Conservation (phyloP, 768 basidiomycete genomes). For the Symmetrospora coprosmae region DNA sequence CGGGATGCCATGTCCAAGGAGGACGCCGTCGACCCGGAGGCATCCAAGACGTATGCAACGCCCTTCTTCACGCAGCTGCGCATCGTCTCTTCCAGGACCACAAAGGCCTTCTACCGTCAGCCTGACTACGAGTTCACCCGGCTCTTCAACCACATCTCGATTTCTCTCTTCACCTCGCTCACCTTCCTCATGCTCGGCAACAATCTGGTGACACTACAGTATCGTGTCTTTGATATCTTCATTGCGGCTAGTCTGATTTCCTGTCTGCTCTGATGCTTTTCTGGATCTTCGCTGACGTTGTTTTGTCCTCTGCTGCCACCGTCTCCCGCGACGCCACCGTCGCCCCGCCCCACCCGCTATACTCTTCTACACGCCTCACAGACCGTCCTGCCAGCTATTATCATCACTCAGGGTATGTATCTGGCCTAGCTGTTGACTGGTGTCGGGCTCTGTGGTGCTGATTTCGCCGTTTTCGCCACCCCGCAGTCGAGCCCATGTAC, state of each 20-base stretch:
- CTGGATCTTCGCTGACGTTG: slow-evolving; percentile 49
- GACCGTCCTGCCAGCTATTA: slow-evolving; percentile 48
- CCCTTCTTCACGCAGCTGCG: slow-evolving; percentile 60
- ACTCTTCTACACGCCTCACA: background rate
- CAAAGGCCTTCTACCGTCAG: slow-evolving; percentile 60
- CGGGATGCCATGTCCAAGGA: slow-evolving; percentile 42
- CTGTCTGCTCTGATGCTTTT: background rate
- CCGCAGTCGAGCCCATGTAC: slow-evolving; percentile 72
- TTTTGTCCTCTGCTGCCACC: too few relatives aligned
- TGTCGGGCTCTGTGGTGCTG: too few relatives aligned
- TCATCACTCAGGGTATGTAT: slow-evolving; percentile 68
- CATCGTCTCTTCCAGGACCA: slow-evolving; percentile 54
- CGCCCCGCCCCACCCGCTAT: too few relatives aligned
- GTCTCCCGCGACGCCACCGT: too few relatives aligned
- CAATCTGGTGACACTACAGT: slow-evolving; percentile 55
- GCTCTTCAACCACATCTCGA: slow-evolving; percentile 54
- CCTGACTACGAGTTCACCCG: slow-evolving; percentile 76
- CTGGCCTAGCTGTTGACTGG: too few relatives aligned
- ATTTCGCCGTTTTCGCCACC: too few relatives aligned
- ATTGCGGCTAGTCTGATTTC: slow-evolving; percentile 42
- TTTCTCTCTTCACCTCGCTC: slow-evolving; percentile 55
- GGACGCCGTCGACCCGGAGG: slow-evolving; percentile 39
- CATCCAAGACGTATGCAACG: slow-evolving; percentile 46
- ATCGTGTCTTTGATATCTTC: slow-evolving; percentile 60
- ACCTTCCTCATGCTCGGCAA: slow-evolving; percentile 64